phyloP scores from a whole-genome alignment of 2,329 filamentous ascomycete genomes.

The Aspergillus eucalypticola region DNA sequence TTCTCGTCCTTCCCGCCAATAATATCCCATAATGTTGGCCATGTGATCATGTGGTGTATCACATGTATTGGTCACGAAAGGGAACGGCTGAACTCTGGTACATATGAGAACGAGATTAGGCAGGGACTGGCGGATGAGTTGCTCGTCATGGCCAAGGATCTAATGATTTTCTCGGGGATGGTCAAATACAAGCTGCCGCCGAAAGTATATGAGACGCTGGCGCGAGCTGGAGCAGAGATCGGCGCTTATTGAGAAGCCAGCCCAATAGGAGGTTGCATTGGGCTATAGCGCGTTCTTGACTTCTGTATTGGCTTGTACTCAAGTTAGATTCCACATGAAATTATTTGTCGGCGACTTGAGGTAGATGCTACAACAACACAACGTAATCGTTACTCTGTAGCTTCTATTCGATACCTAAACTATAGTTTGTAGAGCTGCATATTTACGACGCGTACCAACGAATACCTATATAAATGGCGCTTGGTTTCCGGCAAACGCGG shows the following conservation, averaged over 20 bases:
- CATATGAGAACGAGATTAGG: constrained; percentile 62
- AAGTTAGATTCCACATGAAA: no score
- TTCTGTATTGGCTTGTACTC: no score
- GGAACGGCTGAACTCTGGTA: constrained; percentile 66
- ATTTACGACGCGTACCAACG: no score
- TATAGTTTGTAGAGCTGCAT: no score
- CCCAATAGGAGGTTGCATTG: neutral
- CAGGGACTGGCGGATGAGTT: constrained; percentile 65
- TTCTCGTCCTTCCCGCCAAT: constrained; percentile 78
- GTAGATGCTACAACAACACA: neutral
- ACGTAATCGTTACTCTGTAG: neutral
- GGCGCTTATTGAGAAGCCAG: constrained; percentile 39
- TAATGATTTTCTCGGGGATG: constrained; percentile 92
- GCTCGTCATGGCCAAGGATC: constrained; percentile 78
- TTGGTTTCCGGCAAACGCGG: neutral
- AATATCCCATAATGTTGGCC: constrained; percentile 85
- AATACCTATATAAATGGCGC: neutral
- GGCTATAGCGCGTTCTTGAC: neutral
- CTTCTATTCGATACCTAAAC: no score
- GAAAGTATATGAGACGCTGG: constrained; percentile 83
- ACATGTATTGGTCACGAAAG: constrained; percentile 79
- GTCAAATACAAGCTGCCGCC: constrained; percentile 87
- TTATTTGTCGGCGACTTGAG: neutral
- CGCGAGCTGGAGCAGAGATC: constrained; percentile 72
- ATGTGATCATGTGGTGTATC: constrained; percentile 91